Evolutionary conservation across 352 stramenopile genomes (phyloP), one percentile per base, ranked within the genome.

Genomic region (Phytophthora vignae): DNA sequence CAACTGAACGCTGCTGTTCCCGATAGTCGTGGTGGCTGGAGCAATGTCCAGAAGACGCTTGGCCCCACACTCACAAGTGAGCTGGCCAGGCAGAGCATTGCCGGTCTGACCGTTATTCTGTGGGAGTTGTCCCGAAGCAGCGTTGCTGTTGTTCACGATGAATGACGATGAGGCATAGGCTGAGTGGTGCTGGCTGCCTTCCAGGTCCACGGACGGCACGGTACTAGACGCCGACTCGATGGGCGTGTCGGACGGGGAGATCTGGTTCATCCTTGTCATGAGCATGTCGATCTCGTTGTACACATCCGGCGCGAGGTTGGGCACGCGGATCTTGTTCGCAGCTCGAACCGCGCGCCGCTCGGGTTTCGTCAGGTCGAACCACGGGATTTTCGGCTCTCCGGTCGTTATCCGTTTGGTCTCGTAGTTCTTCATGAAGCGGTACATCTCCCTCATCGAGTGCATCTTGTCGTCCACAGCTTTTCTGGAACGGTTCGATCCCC

Each of bases 391-490:
- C 5, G 38, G 50, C 0, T 77, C 72, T 25, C 69, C 73, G 0
- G 25, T 64, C 0, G 38, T 57, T 19, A 69, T 49, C 9, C 73
- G 76, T 29, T 68, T 72, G 4, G 71, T 76, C 53, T 92, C 76
- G 62, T 90, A 83, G 19, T 66, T 67, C 22, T 76, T 76, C 49
- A 92, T 87, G 49, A 90, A 90, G 9, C 81, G 75, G 56, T 88
- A 89, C 85, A 92, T 92, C 46, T 90, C 81, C 52, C 85, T 89
- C 79, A 90, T 92, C n/a, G 73, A 86, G 67, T 90, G 84, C 84
- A 92, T 90, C 55, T 90, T 90, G 70, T 92, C 84, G 53, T 88
- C 84, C 29, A 90, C 81, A 19, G 85, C 83, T 42, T 92, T 90
- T 3, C 80, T 77, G 17, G 84, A 88, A 8, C 84, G 79, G 38